phyloP scores from a whole-genome alignment of 2,329 filamentous ascomycete genomes.

The Arachnopeziza araneosa region DNA sequence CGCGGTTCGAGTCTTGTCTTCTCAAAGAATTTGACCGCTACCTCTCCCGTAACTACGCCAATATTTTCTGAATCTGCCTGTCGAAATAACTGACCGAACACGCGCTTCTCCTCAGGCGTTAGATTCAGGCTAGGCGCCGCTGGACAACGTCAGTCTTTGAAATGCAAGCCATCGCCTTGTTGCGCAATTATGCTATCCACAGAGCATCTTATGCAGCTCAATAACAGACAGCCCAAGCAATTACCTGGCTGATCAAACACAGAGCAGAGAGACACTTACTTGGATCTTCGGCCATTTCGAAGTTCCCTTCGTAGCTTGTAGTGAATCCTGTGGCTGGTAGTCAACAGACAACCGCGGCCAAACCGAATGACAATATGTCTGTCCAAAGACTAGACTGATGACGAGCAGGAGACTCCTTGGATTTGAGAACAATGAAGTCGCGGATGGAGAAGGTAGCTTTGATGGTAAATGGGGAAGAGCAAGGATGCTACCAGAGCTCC shows the following conservation, averaged over 20 bases:
- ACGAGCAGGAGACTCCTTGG: not conserved
- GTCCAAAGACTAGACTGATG: constrained; percentile 11
- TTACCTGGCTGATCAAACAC: not conserved
- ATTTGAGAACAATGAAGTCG: not conserved
- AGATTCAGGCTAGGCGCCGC: constrained; percentile 72
- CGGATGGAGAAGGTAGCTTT: not conserved
- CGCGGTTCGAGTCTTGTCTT: constrained; percentile 85
- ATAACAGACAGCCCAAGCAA: not conserved
- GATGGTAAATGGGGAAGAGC: not conserved
- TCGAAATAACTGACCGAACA: constrained; percentile 88
- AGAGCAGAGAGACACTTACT: constrained; percentile 52
- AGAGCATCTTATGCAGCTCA: not conserved
- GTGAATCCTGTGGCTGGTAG: not conserved
- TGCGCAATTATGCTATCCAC: not conserved
- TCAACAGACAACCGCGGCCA: not conserved
- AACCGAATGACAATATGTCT: constrained; percentile 5
- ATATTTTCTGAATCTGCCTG: constrained; percentile 88
- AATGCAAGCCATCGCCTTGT: not conserved
- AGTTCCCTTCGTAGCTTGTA: constrained; percentile 13
- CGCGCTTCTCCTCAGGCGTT: constrained; percentile 84
- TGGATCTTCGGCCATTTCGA: constrained; percentile 30
- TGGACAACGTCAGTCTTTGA: constrained; percentile 28
- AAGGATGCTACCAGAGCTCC: not conserved
- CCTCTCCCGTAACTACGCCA: constrained; percentile 90
- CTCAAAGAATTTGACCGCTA: constrained; percentile 96